phyloP scores from a whole-genome alignment of 345 rosid species.

The Laguncularia racemosa region DNA sequence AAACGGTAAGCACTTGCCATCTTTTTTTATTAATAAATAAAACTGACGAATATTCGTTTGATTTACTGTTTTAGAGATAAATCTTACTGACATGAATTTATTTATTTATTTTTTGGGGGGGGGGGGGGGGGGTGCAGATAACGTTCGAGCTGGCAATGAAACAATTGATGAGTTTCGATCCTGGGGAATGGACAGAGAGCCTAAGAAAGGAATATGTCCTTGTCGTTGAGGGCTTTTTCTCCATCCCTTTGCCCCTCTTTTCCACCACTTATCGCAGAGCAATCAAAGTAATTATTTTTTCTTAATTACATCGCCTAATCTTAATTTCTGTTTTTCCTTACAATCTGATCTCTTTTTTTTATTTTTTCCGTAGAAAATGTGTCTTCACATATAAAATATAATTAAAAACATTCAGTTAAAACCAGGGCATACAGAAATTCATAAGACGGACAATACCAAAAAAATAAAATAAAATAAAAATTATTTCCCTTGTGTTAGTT shows the following conservation, averaged over 20 bases:
- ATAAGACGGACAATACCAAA: no score
- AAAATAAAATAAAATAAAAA: no score
- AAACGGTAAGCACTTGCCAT: no score
- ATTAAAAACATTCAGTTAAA: no score
- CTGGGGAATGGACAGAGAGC: constrained; percentile 82
- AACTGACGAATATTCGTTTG: background rate
- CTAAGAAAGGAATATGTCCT: constrained; percentile 82
- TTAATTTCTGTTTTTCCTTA: background rate
- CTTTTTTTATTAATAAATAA: background rate
- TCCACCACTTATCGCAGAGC: constrained; percentile 79
- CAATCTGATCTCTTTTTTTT: background rate
- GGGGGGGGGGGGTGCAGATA: no score
- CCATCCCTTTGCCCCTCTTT: constrained; percentile 64
- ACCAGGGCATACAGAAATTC: no score
- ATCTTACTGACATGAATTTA: background rate
- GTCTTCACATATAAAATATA: no score
- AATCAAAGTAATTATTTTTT: constrained; percentile 19
- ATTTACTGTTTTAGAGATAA: background rate
- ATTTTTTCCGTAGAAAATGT: no score
- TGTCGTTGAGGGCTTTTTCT: constrained; percentile 87
- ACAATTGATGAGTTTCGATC: constrained; percentile 90
- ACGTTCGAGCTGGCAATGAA: constrained; percentile 79
- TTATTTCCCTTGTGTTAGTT: no score
- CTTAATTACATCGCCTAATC: no score
- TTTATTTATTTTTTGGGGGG: constrained; percentile 1